phyloP scores from a whole-genome alignment of 345 rosid species.

The Lumnitzera littorea region DNA sequence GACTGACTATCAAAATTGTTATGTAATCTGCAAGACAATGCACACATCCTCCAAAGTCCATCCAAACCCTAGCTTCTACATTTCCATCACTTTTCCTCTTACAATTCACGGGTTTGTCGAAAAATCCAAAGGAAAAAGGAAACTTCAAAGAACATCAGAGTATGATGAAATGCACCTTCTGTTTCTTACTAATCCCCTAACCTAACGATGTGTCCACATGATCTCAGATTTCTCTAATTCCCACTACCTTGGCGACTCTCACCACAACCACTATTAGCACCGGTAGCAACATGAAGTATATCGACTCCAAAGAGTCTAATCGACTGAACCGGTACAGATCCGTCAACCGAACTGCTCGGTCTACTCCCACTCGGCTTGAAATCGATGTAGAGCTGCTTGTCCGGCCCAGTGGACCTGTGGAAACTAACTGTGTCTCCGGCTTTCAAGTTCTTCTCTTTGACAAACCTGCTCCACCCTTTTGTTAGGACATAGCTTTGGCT shows the following conservation, averaged over 20 bases:
- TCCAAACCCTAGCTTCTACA: no score
- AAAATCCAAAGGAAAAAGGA: neutral
- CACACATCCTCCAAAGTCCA: no score
- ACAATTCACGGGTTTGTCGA: no score
- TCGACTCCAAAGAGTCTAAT: constrained; percentile 83
- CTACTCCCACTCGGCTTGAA: constrained; percentile 35
- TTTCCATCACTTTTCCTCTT: no score
- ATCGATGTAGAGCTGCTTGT: constrained; percentile 67
- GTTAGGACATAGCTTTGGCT: constrained; percentile 96
- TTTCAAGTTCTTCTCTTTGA: constrained; percentile 68
- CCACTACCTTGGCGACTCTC: constrained; percentile 22
- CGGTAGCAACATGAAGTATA: constrained; percentile 29
- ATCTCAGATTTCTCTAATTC: constrained; percentile 48
- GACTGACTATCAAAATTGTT: no score
- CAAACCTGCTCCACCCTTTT: constrained; percentile 98
- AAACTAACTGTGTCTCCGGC: constrained; percentile 87
- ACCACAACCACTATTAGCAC: constrained; percentile 13
- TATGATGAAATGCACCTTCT: constrained; percentile 30
- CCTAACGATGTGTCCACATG: constrained; percentile 28
- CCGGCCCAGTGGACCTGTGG: constrained; percentile 66
- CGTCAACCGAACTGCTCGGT: constrained; percentile 8
- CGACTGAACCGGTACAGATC: constrained; percentile 20
- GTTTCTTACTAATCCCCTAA: constrained; percentile 66
- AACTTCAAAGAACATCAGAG: neutral
- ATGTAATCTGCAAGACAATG: no score